Evolutionary conservation across 306 rosid species (phyloP).

Genomic region (Inga oerstediana): DNA sequence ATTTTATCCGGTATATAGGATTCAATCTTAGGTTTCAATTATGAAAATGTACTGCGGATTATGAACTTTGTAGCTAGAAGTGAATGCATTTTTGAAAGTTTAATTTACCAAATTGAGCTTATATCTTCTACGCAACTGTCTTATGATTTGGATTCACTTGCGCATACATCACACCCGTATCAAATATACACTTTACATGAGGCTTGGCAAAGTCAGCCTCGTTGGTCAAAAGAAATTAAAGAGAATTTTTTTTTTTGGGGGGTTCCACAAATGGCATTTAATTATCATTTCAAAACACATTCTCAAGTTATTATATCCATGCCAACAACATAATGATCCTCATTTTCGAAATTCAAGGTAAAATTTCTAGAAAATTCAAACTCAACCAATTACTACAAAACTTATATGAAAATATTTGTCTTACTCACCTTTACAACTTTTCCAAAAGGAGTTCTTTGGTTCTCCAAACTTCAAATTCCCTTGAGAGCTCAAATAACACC

Average conservation of each 20-base stretch:
- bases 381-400: no score
- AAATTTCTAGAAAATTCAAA: no score
- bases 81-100: neutral
- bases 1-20: slow-evolving; percentile 41
- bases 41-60: slow-evolving; percentile 17
- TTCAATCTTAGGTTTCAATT: slow-evolving; percentile 34
- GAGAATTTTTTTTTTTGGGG: neutral
- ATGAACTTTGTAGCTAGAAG: slow-evolving; percentile 11
- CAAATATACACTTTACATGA: neutral
- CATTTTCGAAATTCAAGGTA: no score
- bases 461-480: no score
- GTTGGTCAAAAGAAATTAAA: neutral
- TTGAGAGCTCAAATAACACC: no score
- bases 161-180: neutral
- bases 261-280: neutral
- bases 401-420: no score
- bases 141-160: neutral
- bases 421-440: no score
- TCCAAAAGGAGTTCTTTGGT: no score
- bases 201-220: neutral
- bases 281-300: no score
- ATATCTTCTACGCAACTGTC: neutral
- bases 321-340: no score
- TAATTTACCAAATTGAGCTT: neutral
- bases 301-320: no score